A percentile compares a stretch with the other conserved stretches of the same genome.
Conservation (phyloP, 495 filamentous ascomycete genomes). For the Bacidia rubella region DNA sequence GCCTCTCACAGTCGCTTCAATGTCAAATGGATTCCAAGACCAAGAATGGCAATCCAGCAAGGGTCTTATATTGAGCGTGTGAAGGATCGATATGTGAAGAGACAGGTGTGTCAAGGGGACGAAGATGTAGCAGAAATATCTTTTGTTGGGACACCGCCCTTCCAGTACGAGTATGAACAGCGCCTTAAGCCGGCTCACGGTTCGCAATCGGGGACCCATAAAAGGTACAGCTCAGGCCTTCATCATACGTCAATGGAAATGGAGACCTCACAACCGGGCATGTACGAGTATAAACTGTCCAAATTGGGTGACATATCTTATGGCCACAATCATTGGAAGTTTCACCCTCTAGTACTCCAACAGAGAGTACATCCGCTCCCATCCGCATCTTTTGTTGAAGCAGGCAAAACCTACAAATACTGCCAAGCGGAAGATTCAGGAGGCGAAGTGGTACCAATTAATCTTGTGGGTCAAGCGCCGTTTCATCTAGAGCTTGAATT, state of each 20-base stretch:
- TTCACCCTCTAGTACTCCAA: slow-evolving; percentile 48
- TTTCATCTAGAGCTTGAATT: slow-evolving; percentile 84
- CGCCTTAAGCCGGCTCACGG: slow-evolving; percentile 50
- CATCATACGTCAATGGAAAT: slow-evolving; percentile 60
- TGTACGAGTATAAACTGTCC: slow-evolving; percentile 75
- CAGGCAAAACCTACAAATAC: slow-evolving; percentile 89
- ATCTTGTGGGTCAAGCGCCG: slow-evolving; percentile 66
- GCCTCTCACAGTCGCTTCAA: slow-evolving; percentile 56
- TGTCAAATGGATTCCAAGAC: slow-evolving; percentile 71
- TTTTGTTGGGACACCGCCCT: slow-evolving; percentile 73
- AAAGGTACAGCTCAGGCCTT: slow-evolving; percentile 57
- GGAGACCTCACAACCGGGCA: slow-evolving; percentile 69
- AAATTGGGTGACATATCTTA: slow-evolving; percentile 73
- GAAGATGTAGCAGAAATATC: slow-evolving; percentile 73
- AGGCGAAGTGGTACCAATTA: slow-evolving; percentile 76
- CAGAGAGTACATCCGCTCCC: slow-evolving; percentile 76
- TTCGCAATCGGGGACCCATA: slow-evolving; percentile 43
- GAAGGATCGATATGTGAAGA: slow-evolving; percentile 45
- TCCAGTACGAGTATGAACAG: slow-evolving; percentile 67
- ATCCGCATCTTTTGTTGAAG: slow-evolving; percentile 63
- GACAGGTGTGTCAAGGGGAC: slow-evolving; percentile 87
- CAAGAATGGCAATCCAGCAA: slow-evolving; percentile 52
- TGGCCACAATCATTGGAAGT: slow-evolving; percentile 49
- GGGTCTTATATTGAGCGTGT: slow-evolving; percentile 39
- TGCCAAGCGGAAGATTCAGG: slow-evolving; percentile 71